Conservation (phyloP, 768 basidiomycete genomes). For the Trametes meyenii region DNA sequence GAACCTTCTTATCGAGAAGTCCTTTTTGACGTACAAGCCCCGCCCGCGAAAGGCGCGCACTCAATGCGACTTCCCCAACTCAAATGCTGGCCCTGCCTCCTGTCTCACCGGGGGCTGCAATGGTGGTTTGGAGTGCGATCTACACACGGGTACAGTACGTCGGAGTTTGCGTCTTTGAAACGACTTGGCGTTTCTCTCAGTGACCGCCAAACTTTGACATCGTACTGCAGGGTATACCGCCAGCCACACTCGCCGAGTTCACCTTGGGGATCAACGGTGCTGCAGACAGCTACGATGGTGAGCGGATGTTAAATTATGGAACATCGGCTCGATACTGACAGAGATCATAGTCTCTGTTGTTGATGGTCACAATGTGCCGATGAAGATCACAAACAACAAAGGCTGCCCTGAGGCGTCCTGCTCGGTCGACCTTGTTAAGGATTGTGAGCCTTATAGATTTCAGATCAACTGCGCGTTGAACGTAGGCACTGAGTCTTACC, state of each 20-base stretch:
- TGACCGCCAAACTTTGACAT: not conserved
- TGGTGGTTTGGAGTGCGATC: constrained; percentile 42
- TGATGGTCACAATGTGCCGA: constrained; percentile 37
- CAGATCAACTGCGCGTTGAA: not conserved
- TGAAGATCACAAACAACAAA: constrained; percentile 34
- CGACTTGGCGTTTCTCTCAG: too few relatives aligned
- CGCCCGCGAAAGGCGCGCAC: constrained; percentile 36
- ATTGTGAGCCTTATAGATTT: constrained; percentile 33
- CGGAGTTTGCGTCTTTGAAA: not conserved
- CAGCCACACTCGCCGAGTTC: constrained; percentile 40
- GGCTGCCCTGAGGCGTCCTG: constrained; percentile 38
- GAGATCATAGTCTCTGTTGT: constrained; percentile 31
- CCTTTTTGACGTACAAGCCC: not conserved
- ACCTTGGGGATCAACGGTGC: constrained; percentile 32
- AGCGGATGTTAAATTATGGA: not conserved
- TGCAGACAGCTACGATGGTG: constrained; percentile 38
- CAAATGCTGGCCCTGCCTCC: constrained; percentile 33
- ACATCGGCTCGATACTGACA: not conserved
- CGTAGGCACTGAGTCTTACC: not conserved
- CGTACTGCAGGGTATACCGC: constrained; percentile 34
- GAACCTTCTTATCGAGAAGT: not conserved
- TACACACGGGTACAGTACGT: constrained; percentile 39
- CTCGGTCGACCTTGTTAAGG: constrained; percentile 38
- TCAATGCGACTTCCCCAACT: constrained; percentile 40
- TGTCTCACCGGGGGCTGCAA: constrained; percentile 44